Evolutionary conservation across 2,329 filamentous ascomycete species (phyloP).

Genomic region (Clonostachys sp.): DNA sequence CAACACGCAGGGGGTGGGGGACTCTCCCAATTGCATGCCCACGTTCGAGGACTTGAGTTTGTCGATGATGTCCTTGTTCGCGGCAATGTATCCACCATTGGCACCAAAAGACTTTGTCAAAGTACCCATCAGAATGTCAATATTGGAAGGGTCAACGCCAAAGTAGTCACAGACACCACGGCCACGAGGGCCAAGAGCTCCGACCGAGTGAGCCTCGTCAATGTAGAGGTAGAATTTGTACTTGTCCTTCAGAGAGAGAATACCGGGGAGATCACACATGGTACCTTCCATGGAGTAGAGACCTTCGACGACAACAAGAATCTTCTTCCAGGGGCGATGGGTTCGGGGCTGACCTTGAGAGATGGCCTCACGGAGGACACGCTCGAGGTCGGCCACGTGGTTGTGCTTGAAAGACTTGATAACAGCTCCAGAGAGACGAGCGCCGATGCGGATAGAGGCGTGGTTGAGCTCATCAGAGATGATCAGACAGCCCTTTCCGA

Average conservation of each 20-base stretch:
- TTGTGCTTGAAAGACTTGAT: constrained; percentile 98
- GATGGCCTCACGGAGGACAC: constrained; percentile 82
- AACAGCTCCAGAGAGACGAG: constrained; percentile 88
- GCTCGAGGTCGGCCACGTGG: constrained; percentile 84
- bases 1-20: constrained; percentile 80
- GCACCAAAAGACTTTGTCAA: constrained; percentile 98
- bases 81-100: constrained; percentile 93
- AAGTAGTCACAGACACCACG: constrained; percentile 98
- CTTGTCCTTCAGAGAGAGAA: constrained; percentile 82
- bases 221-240: constrained; percentile 98
- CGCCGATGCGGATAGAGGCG: constrained; percentile 92
- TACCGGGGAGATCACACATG: constrained; percentile 93
- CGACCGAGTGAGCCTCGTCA: constrained; percentile 94
- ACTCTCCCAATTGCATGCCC: constrained; percentile 81
- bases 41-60: constrained; percentile 85
- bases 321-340: constrained; percentile 99
- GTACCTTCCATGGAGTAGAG: constrained; percentile 99
- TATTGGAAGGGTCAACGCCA: constrained; percentile 76
- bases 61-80: constrained; percentile 85
- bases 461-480: constrained; percentile 98
- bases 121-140: constrained; percentile 97
- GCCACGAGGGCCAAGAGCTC: constrained; percentile 82
- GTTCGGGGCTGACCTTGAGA: constrained; percentile 95
- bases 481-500: constrained; percentile 88
- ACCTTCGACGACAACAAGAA: constrained; percentile 91